phyloP scores from a whole-genome alignment of 2,329 filamentous ascomycete genomes.

The Nemania sp. region DNA sequence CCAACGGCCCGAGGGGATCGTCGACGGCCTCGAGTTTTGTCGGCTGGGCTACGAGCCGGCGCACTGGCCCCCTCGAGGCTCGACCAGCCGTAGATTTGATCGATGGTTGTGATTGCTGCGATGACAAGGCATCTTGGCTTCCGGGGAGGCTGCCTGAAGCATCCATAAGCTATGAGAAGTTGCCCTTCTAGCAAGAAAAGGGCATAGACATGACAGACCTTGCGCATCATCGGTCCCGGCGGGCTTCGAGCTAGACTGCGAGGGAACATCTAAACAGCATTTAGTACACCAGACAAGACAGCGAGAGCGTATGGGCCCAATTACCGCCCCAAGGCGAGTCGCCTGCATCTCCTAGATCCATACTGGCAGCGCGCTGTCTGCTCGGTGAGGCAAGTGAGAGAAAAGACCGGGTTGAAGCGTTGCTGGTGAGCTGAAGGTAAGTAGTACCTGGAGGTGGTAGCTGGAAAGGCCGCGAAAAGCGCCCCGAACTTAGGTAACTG shows the following conservation, averaged over 20 bases:
- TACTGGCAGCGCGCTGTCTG: conserved; percentile 27
- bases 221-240: conserved; percentile 32
- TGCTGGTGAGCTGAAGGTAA: conserved; percentile 11
- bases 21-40: conserved; percentile 78
- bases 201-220: conserved; percentile 27
- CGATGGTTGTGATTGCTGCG: conserved; percentile 38
- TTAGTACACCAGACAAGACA: conserved; percentile 24
- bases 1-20: conserved; percentile 77
- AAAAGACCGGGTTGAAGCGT: conserved; percentile 10
- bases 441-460: background rate
- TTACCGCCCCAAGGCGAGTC: conserved; percentile 51
- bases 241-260: conserved; percentile 40
- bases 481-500: no score
- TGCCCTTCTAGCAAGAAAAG: background rate
- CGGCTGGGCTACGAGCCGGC: conserved; percentile 72
- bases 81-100: conserved; percentile 35
- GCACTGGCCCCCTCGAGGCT: conserved; percentile 42
- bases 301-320: conserved; percentile 23
- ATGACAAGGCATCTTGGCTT: conserved; percentile 35
- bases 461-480: no score
- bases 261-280: conserved; percentile 45
- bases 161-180: conserved; percentile 21
- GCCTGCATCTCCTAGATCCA: conserved; percentile 50
- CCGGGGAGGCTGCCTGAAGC: conserved; percentile 30
- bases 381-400: conserved; percentile 11